Conservation (phyloP, 1,284 basidiomycete species). For the Meripilus lineatus region DNA sequence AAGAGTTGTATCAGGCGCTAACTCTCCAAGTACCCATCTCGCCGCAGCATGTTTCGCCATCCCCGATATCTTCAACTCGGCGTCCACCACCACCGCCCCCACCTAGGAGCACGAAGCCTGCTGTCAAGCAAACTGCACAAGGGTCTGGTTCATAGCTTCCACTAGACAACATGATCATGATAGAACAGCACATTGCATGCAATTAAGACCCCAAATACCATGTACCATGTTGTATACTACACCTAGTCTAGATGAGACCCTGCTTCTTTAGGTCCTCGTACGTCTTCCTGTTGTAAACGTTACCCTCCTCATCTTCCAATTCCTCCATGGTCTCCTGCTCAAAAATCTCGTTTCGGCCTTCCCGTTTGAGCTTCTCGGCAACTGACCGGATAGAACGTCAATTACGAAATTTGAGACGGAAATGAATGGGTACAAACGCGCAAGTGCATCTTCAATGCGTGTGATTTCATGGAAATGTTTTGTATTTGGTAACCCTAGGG, state of each 20-base stretch:
- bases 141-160: too few species aligned
- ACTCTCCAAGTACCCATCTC: constrained; percentile 58
- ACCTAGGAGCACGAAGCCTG: constrained; percentile 19
- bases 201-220: constrained; percentile 3
- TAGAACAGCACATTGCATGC: constrained; percentile 1
- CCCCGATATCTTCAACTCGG: constrained; percentile 24
- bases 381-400: too few species aligned
- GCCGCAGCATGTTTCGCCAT: constrained; percentile 17
- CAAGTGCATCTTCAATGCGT: constrained; percentile 92
- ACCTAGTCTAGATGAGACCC: constrained; percentile 62
- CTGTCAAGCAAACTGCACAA: constrained; percentile 11
- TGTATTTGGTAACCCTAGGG: constrained; percentile 94
- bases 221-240: constrained; percentile 7
- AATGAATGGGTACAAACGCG: constrained; percentile 52
- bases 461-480: constrained; percentile 99
- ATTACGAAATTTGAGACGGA: constrained; percentile 4
- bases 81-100: constrained; percentile 35
- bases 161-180: constrained; percentile 2
- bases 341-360: constrained; percentile 87
- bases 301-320: constrained; percentile 94
- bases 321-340: constrained; percentile 95
- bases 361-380: constrained; percentile 92
- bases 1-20: constrained; percentile 70
- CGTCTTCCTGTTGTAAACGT: constrained; percentile 90
- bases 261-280: constrained; percentile 92